These are phyloP conservation scores for Cutaneotrichosporon arboriforme DNA, from an alignment of 1,284 basidiomycete species.

Conservation along the genomic window DNA sequence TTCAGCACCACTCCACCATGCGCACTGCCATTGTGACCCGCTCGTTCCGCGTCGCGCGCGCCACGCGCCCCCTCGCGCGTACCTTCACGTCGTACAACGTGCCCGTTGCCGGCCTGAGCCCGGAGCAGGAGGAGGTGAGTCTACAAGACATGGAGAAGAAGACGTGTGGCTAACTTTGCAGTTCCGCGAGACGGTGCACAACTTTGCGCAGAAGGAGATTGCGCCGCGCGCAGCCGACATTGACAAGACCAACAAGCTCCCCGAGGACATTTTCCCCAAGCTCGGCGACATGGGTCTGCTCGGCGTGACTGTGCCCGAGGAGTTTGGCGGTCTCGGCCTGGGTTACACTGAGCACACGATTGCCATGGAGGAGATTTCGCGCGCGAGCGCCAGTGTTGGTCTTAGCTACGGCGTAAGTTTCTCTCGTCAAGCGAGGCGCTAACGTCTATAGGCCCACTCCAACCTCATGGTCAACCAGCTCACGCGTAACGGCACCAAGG, in stretches of 20 bases:
- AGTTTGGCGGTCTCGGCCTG: constrained; percentile 70
- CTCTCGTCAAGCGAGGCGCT: not conserved
- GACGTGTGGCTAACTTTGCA: constrained; percentile 37
- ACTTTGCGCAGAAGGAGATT: constrained; percentile 73
- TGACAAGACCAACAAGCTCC: constrained; percentile 74
- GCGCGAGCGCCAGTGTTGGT: constrained; percentile 82
- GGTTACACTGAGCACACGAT: constrained; percentile 85
- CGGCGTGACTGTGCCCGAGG: constrained; percentile 73
- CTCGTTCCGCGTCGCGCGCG: not conserved
- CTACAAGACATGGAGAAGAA: not conserved
- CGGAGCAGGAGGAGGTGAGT: constrained; percentile 74
- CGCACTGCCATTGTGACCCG: not conserved
- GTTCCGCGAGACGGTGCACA: constrained; percentile 71
- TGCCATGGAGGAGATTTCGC: constrained; percentile 87
- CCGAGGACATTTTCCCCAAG: constrained; percentile 80
- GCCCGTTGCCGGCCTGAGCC: constrained; percentile 71
- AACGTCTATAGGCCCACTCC: constrained; percentile 64
- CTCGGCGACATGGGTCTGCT: constrained; percentile 69
- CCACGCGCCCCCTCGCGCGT: constrained; percentile 3
- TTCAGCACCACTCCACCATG: not conserved
- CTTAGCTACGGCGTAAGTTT: constrained; percentile 68
- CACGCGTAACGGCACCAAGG: constrained; percentile 69
- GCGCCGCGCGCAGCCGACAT: constrained; percentile 76
- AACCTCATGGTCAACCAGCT: constrained; percentile 71
- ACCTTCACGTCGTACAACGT: constrained; percentile 57